Evolutionary conservation across 495 filamentous ascomycete genomes (phyloP), one percentile per base, ranked within the genome.

Genomic region (Trichoderma asperelloides): DNA sequence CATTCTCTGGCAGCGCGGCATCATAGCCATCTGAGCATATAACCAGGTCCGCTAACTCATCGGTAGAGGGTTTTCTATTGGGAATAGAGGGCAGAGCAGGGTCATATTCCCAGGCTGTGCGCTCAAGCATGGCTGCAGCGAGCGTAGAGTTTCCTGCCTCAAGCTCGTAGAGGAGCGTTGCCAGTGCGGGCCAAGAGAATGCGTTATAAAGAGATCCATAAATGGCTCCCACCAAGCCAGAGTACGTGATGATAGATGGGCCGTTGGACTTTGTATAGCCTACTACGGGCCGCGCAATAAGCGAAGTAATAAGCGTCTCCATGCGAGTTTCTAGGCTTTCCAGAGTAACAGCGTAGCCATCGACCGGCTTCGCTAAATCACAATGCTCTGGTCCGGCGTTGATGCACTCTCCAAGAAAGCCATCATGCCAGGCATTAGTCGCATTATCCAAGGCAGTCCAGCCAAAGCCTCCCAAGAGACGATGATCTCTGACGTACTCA

Each of bases 401-500:
- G 57, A 82, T 63, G 28, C 80, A 82, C 65, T 82, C 79, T 28
- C 80, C 79, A 21, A 82, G 70, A 67, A 82, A 81, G 28, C 80
- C 80, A 64, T 82, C 80, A 25, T 70, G 75, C 78, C 78, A 82
- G 11, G 77, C 79, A 66, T 82, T 71, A 6, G 80, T 82, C 12
- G 70, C 76, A 65, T 82, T 81, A 49, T 81, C 80, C 25, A 82
- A 69, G n/a, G 79, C 76, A 21, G 75, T 77, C 75, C 76, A 80
- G 15, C 77, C 79, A 68, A 80, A 80, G 3, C 79, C 79, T 28
- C 77, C 79, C 7, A 80, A 71, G 25, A 77, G 69, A 39, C 80
- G 75, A 67, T 84, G 82, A 65, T 83, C 79, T 62, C 76, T 76
- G 4, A 82, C 78, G 63, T 84, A 81, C 64, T 82, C 81, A 5